Evolutionary conservation across 352 stramenopile genomes (phyloP), one percentile per base, ranked within the genome.

Genomic region (Aphanomyces invadans): DNA sequence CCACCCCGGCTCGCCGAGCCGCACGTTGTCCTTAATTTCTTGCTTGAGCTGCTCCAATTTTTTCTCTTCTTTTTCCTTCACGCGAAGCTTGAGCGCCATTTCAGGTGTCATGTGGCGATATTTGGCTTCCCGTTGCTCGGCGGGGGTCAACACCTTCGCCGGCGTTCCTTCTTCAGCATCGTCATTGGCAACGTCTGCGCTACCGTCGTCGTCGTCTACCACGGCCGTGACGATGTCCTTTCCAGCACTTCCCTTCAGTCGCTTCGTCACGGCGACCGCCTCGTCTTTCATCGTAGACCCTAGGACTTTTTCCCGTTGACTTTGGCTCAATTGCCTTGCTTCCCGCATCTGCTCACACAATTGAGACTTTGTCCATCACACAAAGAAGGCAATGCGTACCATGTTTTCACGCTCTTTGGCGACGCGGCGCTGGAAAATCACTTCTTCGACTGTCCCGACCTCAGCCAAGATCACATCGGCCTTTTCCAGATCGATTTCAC

Each of bases 381-480:
- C 11, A 29, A 23, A 54, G 10, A 25, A 54, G 46, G n/a, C n/a
- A 21, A 31, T 7, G 74, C 73, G 73, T 56, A 80, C 74, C 62
- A 88, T 83, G 54, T 91, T 90, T 31, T 90, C 81, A 11, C 86
- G 81, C 59, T 97, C 89, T 61, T 95, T 95, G 3, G 82, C 25
- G 1, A 87, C 86, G 38, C 87, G 76, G 39, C 86, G 78, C 62
- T 91, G 81, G 70, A 97, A 99, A 15, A 99, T 93, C 52, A 97
- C 82, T 72, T 99, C 95, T 83, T 99, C 96, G 33, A 98, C 93
- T 5, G 92, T 77, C 26, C 95, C 97, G 3, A 99, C 92, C 75
- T 99, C 89, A 5, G 85, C 88, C 9, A 99, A 75, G 63, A 99
- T 97, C 23, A 98, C 89, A 73, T 99, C 95, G 0, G 99, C 95